Evolutionary conservation across 208 protist species (phyloP), one percentile per base, ranked within the genome.

Genomic region (Leishmania braziliensis): DNA sequence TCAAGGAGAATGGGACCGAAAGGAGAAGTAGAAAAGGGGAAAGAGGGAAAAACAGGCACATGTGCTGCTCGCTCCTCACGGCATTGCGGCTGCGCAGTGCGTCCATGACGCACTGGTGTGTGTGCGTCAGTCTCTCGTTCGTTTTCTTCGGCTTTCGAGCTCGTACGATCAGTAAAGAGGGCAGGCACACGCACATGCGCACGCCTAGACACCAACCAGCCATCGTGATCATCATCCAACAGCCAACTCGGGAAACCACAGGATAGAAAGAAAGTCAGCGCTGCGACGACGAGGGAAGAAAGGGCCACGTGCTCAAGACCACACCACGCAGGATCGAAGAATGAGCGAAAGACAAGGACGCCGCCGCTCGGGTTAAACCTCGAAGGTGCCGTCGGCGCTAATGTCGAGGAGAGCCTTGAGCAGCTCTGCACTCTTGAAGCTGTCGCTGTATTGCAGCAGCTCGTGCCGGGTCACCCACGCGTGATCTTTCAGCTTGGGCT

Each of bases 401-500:
- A 97, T 95, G 78, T 97, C 93, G 56, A 79, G 78, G 68, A 97
- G 85, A 29, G 86, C 89, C 48, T 89, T 77, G n/a, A 95, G 74
- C 51, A 97, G 83, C n/a, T 88, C 85, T 16, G 46, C 2, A 51
- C 87, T 90, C 43, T 87, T 81, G 86, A 97, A 97, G 33, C 78
- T 78, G 26, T 88, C 81, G n/a, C 78, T 50, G 79, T 97, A 97
- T 78, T 95, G 90, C 66, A 79, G 75, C 82, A 97, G 70, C 82
- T 97, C 93, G 39, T 83, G 63, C 23, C 93, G 87, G 65, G 89
- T 91, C 54, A 95, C 93, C 92, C 93, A 97, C 20, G 93, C 93
- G 79, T 97, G 93, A 79, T 97, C 92, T 43, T 81, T 83, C 33
- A 71, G n/a, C 33, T 29, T 74, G 14, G 93, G 93, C 80, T 92